A percentile compares a stretch with the other conserved stretches of the same genome.
These are phyloP conservation scores for Trichoderma brevicompactum DNA, from an alignment of 2,329 filamentous ascomycete genomes.

Conservation along the genomic window DNA sequence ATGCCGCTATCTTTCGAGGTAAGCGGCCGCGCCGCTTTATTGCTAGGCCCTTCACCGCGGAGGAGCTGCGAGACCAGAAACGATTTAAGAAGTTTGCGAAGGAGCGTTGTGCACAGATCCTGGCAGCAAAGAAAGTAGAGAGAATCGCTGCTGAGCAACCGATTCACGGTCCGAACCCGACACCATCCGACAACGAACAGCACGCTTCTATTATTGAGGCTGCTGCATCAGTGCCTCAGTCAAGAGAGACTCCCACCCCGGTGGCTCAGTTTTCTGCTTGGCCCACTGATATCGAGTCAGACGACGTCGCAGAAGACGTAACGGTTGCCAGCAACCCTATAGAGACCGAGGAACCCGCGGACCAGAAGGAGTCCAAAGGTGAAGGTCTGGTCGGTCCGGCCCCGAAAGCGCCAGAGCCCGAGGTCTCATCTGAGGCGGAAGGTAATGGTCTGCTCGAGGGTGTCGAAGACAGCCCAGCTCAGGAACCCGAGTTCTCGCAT, in stretches of 20 bases:
- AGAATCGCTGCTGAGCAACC: conserved; percentile 19
- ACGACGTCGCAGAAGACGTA: conserved; percentile 17
- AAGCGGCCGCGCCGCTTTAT: conserved; percentile 5
- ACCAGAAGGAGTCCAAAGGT: conserved; percentile 15
- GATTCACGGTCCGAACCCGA: not conserved
- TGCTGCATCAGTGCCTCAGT: conserved; percentile 23
- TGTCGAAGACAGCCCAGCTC: conserved; percentile 18
- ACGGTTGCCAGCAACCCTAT: not conserved
- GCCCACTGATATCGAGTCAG: conserved; percentile 22
- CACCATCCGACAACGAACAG: conserved; percentile 13
- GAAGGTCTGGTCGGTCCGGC: conserved; percentile 18
- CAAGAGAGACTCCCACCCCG: conserved; percentile 13
- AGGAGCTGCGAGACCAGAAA: not conserved
- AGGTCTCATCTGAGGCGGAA: conserved; percentile 2
- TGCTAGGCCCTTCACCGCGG: not conserved
- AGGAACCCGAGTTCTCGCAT: conserved; percentile 7
- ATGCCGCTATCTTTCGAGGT: not conserved
- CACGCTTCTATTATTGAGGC: not conserved
- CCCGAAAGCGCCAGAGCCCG: conserved; percentile 5
- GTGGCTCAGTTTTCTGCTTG: conserved; percentile 20
- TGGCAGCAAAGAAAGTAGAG: not conserved
- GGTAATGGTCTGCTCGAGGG: conserved; percentile 5
- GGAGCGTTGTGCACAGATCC: conserved; percentile 6
- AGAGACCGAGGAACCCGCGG: conserved; percentile 26
- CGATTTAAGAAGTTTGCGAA: not conserved